A percentile compares a stretch with the other conserved stretches of the same genome.
These are phyloP conservation scores for Verruconis gallopava DNA, from an alignment of 2,329 filamentous ascomycete species.

Conservation along the genomic window DNA sequence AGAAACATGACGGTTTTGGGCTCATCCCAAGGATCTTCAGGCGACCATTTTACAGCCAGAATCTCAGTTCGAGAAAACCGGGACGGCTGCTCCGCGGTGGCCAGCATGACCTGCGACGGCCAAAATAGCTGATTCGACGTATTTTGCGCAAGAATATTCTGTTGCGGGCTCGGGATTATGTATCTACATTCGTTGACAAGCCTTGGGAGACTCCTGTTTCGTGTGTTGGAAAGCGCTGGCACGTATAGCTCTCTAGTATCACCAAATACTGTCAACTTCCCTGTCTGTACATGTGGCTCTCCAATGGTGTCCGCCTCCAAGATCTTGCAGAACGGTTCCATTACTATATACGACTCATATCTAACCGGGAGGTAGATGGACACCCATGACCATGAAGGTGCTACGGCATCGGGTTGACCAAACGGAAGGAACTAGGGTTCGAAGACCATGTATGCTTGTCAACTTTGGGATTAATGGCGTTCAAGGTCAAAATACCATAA, in stretches of 20 bases:
- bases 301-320: neutral
- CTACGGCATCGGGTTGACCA: neutral
- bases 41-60: neutral
- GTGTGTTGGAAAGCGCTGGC: neutral
- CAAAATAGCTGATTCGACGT: neutral
- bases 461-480: too few relatives aligned
- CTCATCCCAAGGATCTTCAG: neutral
- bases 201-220: neutral
- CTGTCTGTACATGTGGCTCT: neutral
- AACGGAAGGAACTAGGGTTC: too few relatives aligned
- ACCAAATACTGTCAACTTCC: neutral
- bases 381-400: conserved; percentile 7
- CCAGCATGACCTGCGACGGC: neutral
- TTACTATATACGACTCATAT: neutral
- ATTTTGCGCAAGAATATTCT: neutral
- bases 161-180: too few relatives aligned
- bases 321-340: neutral
- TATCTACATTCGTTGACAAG: neutral
- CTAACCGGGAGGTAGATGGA: neutral
- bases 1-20: neutral
- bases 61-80: neutral
- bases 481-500: neutral
- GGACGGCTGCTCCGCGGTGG: neutral
- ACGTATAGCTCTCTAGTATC: neutral
- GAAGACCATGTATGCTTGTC: too few relatives aligned